Evolutionary conservation across 1,284 basidiomycete species (phyloP).

Genomic region (Ustilago tritici): DNA sequence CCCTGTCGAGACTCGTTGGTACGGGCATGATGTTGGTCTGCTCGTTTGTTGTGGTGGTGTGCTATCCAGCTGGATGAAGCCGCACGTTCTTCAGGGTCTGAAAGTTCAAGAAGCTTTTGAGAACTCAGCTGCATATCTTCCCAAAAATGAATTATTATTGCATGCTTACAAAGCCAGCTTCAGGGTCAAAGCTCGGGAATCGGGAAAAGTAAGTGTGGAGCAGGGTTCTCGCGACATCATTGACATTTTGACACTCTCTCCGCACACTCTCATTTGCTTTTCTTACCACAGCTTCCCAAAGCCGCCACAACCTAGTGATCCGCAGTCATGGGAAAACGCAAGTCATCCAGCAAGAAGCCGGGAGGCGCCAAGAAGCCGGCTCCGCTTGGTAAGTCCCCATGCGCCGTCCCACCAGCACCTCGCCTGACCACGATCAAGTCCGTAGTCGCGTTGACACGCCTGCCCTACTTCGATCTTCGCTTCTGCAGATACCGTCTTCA

Average conservation of each 20-base stretch:
- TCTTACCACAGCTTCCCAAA: conserved; percentile 1
- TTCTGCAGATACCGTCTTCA: conserved; percentile 69
- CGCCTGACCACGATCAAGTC: too few relatives aligned
- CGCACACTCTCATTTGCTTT: background rate
- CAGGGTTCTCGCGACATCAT: conserved; percentile 21
- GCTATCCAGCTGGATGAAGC: background rate
- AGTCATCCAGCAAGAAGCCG: conserved; percentile 59
- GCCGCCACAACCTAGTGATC: background rate
- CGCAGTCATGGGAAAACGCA: conserved; percentile 59
- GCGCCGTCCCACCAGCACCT: background rate
- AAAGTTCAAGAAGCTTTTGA: conserved; percentile 7
- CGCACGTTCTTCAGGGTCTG: background rate
- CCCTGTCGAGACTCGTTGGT: conserved; percentile 27
- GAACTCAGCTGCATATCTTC: conserved; percentile 12
- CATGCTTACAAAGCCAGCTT: conserved; percentile 6
- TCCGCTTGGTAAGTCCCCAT: conserved; percentile 55
- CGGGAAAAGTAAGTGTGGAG: conserved; percentile 16
- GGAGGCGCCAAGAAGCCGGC: conserved; percentile 54
- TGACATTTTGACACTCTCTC: background rate
- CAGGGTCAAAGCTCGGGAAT: background rate
- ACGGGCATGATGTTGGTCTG: conserved; percentile 35
- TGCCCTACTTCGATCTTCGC: background rate
- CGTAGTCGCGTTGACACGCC: conserved; percentile 2
- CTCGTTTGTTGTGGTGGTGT: background rate
- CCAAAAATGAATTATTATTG: conserved; percentile 29